Conservation (phyloP, 208 protist species). For the Sergeia podlipaevii region DNA sequence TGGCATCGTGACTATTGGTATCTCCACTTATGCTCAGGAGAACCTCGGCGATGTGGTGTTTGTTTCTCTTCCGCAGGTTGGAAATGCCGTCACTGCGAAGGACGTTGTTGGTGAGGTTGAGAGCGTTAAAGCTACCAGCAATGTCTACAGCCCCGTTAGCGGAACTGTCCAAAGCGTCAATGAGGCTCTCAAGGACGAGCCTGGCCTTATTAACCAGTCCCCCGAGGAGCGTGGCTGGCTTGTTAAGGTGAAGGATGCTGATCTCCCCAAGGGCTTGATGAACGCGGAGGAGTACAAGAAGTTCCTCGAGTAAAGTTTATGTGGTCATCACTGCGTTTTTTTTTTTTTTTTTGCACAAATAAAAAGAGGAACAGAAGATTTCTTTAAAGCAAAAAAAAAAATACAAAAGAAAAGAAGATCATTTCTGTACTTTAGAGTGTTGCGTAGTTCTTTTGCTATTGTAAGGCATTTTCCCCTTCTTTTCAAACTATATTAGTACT, state of each 20-base stretch:
- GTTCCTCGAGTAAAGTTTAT: slow-evolving; percentile 62
- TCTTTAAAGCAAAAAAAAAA: neutral
- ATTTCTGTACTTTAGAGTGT: neutral
- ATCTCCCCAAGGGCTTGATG: slow-evolving; percentile 77
- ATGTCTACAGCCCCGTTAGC: slow-evolving; percentile 84
- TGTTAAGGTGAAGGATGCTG: slow-evolving; percentile 78
- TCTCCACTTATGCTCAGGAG: slow-evolving; percentile 86
- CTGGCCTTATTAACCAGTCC: slow-evolving; percentile 82
- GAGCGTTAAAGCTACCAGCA: slow-evolving; percentile 92
- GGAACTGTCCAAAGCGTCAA: slow-evolving; percentile 85
- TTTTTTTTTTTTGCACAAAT: slow-evolving; percentile 11
- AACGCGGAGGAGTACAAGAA: slow-evolving; percentile 80
- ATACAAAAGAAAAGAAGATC: slow-evolving; percentile 8
- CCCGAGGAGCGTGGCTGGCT: slow-evolving; percentile 87
- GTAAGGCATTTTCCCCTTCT: neutral
- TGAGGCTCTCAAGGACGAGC: slow-evolving; percentile 79
- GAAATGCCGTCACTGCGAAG: slow-evolving; percentile 61
- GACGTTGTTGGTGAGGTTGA: slow-evolving; percentile 87
- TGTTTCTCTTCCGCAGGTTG: slow-evolving; percentile 87
- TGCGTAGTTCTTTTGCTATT: slow-evolving; percentile 4
- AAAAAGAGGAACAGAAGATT: too few species aligned
- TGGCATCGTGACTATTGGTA: slow-evolving; percentile 75
- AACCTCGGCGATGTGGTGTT: slow-evolving; percentile 91
- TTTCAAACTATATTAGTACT: neutral
- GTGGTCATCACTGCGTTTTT: neutral